phyloP scores from a whole-genome alignment of 192 early-diverging fungal species.

The Chytriomyces hyalinus region DNA sequence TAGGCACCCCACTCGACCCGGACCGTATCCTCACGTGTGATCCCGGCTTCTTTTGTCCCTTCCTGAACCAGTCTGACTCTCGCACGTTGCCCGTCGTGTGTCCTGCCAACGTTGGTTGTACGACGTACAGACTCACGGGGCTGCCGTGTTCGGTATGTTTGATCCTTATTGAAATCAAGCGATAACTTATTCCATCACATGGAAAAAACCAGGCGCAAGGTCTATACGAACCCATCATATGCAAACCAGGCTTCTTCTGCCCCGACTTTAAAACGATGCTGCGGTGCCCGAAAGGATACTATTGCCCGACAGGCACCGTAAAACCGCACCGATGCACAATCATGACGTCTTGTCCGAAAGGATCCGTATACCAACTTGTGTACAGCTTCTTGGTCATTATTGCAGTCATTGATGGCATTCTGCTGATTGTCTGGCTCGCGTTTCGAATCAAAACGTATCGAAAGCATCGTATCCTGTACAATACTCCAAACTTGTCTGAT shows the following conservation, averaged over 20 bases:
- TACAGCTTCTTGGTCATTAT: slow-evolving; percentile 39
- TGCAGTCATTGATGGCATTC: slow-evolving; percentile 23
- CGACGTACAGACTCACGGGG: slow-evolving; percentile 18
- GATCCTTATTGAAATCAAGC: background rate
- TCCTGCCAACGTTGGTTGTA: slow-evolving; percentile 33
- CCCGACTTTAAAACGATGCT: slow-evolving; percentile 49
- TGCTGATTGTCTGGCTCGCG: slow-evolving; percentile 12
- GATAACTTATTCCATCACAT: background rate
- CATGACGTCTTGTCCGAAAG: slow-evolving; percentile 46
- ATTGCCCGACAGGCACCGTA: slow-evolving; percentile 59
- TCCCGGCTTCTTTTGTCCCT: slow-evolving; percentile 45
- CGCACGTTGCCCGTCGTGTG: slow-evolving; percentile 38
- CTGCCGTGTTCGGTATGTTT: slow-evolving; percentile 25
- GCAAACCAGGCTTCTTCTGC: slow-evolving; percentile 65
- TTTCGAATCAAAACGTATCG: no score
- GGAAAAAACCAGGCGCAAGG: slow-evolving; percentile 29
- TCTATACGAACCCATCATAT: slow-evolving; percentile 61
- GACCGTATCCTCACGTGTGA: slow-evolving; percentile 20
- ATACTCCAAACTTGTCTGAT: no score
- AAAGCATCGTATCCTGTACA: no score
- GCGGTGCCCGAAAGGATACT: slow-evolving; percentile 60
- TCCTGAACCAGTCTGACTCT: slow-evolving; percentile 26
- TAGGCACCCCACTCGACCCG: slow-evolving; percentile 7
- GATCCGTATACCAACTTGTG: slow-evolving; percentile 22
- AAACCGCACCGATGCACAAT: slow-evolving; percentile 32